Conservation (phyloP, 768 basidiomycete genomes). For the Termitomyces sp. region DNA sequence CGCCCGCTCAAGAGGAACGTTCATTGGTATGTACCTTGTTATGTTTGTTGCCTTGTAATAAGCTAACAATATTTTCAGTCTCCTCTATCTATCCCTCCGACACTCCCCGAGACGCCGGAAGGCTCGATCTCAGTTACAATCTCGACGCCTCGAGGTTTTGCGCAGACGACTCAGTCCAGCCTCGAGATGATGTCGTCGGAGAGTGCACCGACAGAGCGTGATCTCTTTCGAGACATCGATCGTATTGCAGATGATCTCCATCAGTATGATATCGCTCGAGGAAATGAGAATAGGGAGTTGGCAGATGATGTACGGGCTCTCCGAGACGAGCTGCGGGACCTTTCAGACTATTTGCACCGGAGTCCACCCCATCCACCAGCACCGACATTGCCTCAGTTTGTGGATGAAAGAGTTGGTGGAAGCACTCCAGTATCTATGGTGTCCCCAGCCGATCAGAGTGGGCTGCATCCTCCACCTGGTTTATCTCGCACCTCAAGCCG, state of each 20-base stretch:
- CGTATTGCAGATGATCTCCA: conserved; percentile 54
- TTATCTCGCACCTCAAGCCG: conserved; percentile 36
- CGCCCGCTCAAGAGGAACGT: conserved; percentile 20
- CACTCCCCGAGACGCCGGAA: conserved; percentile 31
- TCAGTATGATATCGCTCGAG: conserved; percentile 51
- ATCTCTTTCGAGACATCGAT: conserved; percentile 47
- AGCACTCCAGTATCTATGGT: conserved; percentile 29
- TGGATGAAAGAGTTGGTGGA: conserved; percentile 43
- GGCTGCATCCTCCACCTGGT: conserved; percentile 21
- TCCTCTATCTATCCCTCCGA: conserved; percentile 14
- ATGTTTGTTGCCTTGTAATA: background rate
- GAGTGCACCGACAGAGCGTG: conserved; percentile 46
- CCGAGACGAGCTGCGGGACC: conserved; percentile 61
- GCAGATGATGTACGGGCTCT: conserved; percentile 67
- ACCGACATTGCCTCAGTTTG: conserved; percentile 9
- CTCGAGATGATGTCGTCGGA: conserved; percentile 26
- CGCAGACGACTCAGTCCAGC: conserved; percentile 29
- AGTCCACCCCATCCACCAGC: conserved; percentile 7
- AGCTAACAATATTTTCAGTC: background rate
- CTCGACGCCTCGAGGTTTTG: conserved; percentile 37
- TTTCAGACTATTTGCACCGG: conserved; percentile 52
- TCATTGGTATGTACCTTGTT: conserved; percentile 12
- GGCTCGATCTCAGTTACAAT: conserved; percentile 34
- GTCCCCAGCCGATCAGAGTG: conserved; percentile 20
- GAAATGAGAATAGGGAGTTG: conserved; percentile 61